These are phyloP conservation scores for Lantana camara DNA, from an alignment of 257 asterid species.

Conservation along the genomic window DNA sequence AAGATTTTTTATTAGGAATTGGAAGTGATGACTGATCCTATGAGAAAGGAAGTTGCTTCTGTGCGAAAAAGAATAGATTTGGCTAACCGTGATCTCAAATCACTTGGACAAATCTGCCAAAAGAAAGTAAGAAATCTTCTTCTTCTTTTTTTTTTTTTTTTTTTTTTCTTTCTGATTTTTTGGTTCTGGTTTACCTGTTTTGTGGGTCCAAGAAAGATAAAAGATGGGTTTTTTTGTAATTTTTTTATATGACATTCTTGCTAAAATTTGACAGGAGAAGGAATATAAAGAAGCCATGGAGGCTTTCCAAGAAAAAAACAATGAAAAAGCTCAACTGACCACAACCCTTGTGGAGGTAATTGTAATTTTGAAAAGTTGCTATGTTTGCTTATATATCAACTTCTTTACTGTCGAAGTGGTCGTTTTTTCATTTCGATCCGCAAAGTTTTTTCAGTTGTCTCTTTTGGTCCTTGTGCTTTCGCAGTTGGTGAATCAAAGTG, in stretches of 20 bases:
- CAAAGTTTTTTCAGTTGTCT: neutral
- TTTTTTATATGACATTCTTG: neutral
- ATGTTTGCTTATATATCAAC: neutral
- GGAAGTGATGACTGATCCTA: slow-evolving; percentile 76
- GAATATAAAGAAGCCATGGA: slow-evolving; percentile 85
- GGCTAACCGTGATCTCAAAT: slow-evolving; percentile 71
- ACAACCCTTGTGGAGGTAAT: slow-evolving; percentile 72
- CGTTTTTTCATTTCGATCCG: too few species aligned
- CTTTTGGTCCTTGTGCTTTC: neutral
- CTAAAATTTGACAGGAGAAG: slow-evolving; percentile 62
- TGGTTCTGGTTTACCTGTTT: too few species aligned
- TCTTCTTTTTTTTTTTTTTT: neutral
- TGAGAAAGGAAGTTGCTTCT: slow-evolving; percentile 78
- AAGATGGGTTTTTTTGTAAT: neutral
- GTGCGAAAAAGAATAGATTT: slow-evolving; percentile 75
- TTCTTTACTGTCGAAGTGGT: neutral
- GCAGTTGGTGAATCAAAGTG: slow-evolving; percentile 81
- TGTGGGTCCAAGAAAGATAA: neutral
- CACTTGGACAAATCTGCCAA: slow-evolving; percentile 70
- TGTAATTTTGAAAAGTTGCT: neutral
- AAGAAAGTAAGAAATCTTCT: slow-evolving; percentile 53
- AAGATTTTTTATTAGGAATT: slow-evolving; percentile 57
- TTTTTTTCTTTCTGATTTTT: neutral
- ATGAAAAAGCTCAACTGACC: slow-evolving; percentile 73
- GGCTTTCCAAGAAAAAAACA: slow-evolving; percentile 71